Conservation (phyloP, 352 stramenopile species). For the Globisporangium middletonii region DNA sequence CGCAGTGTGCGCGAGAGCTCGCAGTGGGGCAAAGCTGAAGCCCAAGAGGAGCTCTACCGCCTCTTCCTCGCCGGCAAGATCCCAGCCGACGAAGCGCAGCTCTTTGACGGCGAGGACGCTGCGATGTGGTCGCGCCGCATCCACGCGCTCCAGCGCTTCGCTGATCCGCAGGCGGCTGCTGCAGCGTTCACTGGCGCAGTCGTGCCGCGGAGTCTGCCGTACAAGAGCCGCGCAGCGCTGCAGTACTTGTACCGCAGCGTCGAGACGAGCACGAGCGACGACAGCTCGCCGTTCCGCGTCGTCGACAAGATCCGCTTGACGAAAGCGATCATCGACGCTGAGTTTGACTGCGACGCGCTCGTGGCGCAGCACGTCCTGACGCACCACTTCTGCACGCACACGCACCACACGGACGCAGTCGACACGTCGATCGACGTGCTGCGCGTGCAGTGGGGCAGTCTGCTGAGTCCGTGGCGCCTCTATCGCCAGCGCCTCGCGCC, state of each 20-base stretch:
- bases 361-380: constrained; percentile 36
- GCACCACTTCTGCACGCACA: constrained; percentile 57
- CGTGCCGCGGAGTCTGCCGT: constrained; percentile 34
- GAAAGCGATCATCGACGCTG: constrained; percentile 57
- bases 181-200: constrained; percentile 1
- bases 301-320: constrained; percentile 77
- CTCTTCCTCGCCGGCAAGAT: constrained; percentile 68
- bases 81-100: constrained; percentile 43
- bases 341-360: constrained; percentile 72
- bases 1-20: constrained; percentile 19
- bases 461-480: constrained; percentile 24
- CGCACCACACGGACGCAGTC: constrained; percentile 45
- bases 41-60: constrained; percentile 61
- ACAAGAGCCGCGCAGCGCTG: constrained; percentile 36
- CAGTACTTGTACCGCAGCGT: constrained; percentile 71
- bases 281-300: constrained; percentile 50
- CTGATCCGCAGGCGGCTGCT: constrained; percentile 21
- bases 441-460: constrained; percentile 37
- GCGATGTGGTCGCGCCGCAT: constrained; percentile 67
- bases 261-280: constrained; percentile 25
- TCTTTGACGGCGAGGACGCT: constrained; percentile 35
- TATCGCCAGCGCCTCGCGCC: constrained; percentile 11
- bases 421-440: constrained; percentile 67
- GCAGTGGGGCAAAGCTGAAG: constrained; percentile 30
- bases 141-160: constrained; percentile 37